These are phyloP conservation scores for Jatropha curcas DNA, from an alignment of 345 rosid species.

Conservation along the genomic window DNA sequence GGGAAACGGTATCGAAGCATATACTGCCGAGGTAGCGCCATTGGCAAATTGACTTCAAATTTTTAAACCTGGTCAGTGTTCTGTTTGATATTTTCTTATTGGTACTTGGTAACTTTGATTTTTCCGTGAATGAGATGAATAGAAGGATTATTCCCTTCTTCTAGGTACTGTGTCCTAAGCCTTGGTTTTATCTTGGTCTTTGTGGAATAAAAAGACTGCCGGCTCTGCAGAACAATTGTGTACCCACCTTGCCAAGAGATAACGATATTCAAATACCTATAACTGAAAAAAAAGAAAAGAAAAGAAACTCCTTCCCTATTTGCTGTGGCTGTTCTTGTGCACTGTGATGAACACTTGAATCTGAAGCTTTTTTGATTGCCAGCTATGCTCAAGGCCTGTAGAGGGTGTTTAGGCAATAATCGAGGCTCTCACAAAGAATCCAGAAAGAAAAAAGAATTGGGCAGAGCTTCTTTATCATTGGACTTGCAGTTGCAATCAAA, in stretches of 20 bases:
- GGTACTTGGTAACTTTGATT: conserved; percentile 25
- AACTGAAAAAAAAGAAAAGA: conserved; percentile 8
- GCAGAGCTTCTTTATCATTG: conserved; percentile 23
- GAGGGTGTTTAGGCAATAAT: conserved; percentile 27
- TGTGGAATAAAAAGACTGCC: conserved; percentile 19
- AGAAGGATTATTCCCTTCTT: conserved; percentile 10
- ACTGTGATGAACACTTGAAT: conserved; percentile 19
- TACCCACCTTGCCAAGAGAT: conserved; percentile 15
- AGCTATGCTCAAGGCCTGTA: conserved; percentile 41
- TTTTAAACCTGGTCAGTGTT: conserved; percentile 2
- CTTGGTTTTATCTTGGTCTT: conserved; percentile 38
- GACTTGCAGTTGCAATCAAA: conserved; percentile 30
- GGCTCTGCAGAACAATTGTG: conserved; percentile 34
- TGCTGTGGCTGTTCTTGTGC: conserved; percentile 11
- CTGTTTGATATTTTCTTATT: not conserved
- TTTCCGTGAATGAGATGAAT: conserved; percentile 22
- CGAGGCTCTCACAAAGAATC: conserved; percentile 18
- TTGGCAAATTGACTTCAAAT: conserved; percentile 1
- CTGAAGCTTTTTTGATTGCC: conserved; percentile 22
- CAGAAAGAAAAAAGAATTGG: conserved; percentile 19
- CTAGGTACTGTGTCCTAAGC: conserved; percentile 16
- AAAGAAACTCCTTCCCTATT: not conserved
- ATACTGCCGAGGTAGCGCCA: conserved; percentile 48
- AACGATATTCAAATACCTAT: conserved; percentile 15
- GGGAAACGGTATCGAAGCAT: too few species aligned